Evolutionary conservation across 306 rosid genomes (phyloP).

Genomic region (Prunus mongolica): DNA sequence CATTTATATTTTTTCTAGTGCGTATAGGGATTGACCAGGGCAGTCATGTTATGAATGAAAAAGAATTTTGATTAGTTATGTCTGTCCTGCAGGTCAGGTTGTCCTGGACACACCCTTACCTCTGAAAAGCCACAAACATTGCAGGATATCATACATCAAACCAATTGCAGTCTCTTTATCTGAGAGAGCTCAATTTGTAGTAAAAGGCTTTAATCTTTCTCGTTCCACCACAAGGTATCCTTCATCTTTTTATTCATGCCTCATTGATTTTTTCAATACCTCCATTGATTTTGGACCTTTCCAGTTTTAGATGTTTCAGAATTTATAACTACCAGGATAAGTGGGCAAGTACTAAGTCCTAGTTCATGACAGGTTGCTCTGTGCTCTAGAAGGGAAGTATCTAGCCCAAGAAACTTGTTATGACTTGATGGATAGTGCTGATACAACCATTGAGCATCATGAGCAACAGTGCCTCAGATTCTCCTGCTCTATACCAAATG

Average conservation of each 20-base stretch:
- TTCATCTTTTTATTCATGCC: not conserved
- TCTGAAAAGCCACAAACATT: slow-evolving; percentile 39
- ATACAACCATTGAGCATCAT: slow-evolving; percentile 37
- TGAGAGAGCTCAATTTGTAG: slow-evolving; percentile 49
- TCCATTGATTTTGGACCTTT: not conserved
- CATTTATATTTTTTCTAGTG: not conserved
- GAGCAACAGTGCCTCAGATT: slow-evolving; percentile 63
- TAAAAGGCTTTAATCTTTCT: slow-evolving; percentile 68
- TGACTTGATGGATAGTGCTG: slow-evolving; percentile 49
- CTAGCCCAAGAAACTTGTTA: slow-evolving; percentile 55
- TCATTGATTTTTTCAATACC: not conserved
- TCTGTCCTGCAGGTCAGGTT: slow-evolving; percentile 63
- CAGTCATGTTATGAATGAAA: not conserved
- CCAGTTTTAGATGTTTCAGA: not conserved
- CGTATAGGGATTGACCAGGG: not conserved
- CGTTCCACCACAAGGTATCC: slow-evolving; percentile 58
- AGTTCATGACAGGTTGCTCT: slow-evolving; percentile 64
- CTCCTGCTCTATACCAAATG: slow-evolving; percentile 61
- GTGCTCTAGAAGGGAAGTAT: slow-evolving; percentile 86
- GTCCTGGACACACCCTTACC: slow-evolving; percentile 69
- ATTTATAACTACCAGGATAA: not conserved
- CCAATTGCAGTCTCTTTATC: slow-evolving; percentile 79
- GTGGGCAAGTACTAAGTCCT: not conserved
- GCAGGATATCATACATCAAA: slow-evolving; percentile 60
- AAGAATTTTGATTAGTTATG: not conserved